Base-by-base conservation (phyloP, 78 protist genomes). In the Dictyostelium capitatum region DNA sequence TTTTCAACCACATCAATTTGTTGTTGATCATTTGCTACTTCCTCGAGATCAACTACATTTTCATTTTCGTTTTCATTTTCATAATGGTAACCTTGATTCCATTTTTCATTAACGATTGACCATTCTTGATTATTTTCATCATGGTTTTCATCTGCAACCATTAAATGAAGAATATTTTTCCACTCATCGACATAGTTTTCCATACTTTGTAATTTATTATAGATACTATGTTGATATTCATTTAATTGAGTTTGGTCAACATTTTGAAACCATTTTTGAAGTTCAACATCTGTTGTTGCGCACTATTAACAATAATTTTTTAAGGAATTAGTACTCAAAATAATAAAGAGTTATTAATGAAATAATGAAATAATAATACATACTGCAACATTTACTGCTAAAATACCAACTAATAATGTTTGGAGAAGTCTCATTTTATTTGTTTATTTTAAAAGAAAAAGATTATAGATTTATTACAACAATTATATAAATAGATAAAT, bases 11-110 rank as follows among this genome's bases (percentile, higher is more conserved):
- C 12, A 15, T 67, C 8, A 6, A 30, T 25, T 67, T 67, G 75
- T 67, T 67, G 47, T 67, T 67, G 48, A 32, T 32, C 37, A 0
- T 1, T 67, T 67, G 14, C 47, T 6, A n/a, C 70, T 62, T 62
- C 32, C 0, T 62, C 41, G 8, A n/a, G 70, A 25, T 62, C 28
- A 8, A 0, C 3, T 7, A n/a, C 41, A n/a, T 62, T 25, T 62
- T 62, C 41, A 32, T 67, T 67, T 67, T 67, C 75, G 28, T 32
- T 43, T 32, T 67, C 75, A 32, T 32, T 67, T 67, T 67, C 48
- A 32, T 67, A 67, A 32, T 67, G 28, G 75, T 67, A 67, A 67
- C 75, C 75, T 32, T 67, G 43, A 32, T 17, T 67, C 75, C 75
- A 67, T 67, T 67, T 67, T 25, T 67, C 10, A 32, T 67, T 25